Conservation (phyloP, 345 rosid genomes). For the Citrus glauca region DNA sequence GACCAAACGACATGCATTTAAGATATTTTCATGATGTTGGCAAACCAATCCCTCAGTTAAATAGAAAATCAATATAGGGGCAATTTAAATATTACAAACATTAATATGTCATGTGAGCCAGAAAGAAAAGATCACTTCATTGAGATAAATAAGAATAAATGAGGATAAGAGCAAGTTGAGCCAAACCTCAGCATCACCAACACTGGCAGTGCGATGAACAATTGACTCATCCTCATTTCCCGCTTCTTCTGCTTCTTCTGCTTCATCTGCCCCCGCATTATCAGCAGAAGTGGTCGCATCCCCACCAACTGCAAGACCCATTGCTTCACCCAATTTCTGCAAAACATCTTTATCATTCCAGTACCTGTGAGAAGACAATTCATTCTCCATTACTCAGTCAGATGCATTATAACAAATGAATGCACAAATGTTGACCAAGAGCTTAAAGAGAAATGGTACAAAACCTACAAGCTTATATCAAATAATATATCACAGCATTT, state of each 20-base stretch:
- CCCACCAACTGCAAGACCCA: conserved; percentile 77
- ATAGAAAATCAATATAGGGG: not conserved
- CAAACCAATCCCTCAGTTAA: not conserved
- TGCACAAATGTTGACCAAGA: not conserved
- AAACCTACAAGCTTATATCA: not conserved
- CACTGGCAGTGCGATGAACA: conserved; percentile 89
- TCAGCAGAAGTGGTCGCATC: conserved; percentile 66
- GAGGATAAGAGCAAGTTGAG: not conserved
- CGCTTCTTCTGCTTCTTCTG: conserved; percentile 65
- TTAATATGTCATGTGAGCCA: not conserved
- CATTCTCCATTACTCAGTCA: conserved; percentile 4
- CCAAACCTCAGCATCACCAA: conserved; percentile 90
- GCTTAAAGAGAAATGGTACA: not conserved
- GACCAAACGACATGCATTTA: not conserved
- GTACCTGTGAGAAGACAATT: conserved; percentile 48
- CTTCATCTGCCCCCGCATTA: conserved; percentile 48
- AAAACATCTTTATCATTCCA: conserved; percentile 93
- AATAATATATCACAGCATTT: conserved; percentile 1
- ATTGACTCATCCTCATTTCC: conserved; percentile 87
- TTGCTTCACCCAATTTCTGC: conserved; percentile 95
- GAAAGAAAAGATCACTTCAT: not conserved
- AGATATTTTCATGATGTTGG: not conserved
- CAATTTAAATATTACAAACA: not conserved
- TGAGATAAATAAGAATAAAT: too few relatives aligned
- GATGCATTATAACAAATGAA: not conserved